Evolutionary conservation across 768 basidiomycete genomes (phyloP), one percentile per base, ranked within the genome.

Genomic region (Naganishia onofrii): DNA sequence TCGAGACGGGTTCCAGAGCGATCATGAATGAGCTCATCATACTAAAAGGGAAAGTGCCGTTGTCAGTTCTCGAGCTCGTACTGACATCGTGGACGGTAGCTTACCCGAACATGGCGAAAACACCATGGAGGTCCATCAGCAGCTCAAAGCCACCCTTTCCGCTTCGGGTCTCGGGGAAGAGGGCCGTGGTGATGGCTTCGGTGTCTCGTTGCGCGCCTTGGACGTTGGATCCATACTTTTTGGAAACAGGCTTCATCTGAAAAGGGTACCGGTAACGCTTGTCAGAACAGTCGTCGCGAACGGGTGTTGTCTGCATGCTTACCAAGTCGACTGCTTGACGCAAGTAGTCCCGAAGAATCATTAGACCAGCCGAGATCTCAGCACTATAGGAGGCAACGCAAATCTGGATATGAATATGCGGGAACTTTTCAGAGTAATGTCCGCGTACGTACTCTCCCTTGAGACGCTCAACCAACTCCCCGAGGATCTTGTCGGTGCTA

Each of bases 141-240:
- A 74, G 21, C 55, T 60, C 55, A 38, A 70, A 42, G 23, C 58
- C 68, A 6, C 67, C 67, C 23, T 57, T 44, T 4, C 66, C 74
- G 8, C 38, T 42, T 26, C 72, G 66, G 13, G 65, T 55, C 2
- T 54, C 34, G 2, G 71, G 74, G 74, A 74, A 74, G 19, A 74
- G 52, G 0, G 70, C 74, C 2, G 31, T 36, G 29, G 38, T 36
- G 38, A 74, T 26, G 23, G 64, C 52, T 6, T 65, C 58, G 23
- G 66, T 58, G 26, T 72, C 70, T 15, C 66, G 60, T 44, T 60
- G 44, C 0, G 74, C 71, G 46, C 72, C 64, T 34, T 36, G 15
- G 7, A 64, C 64, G 44, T 70, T 66, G 42, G 70, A 67, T 28
- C 74, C 72, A 38, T 72, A 74, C 31, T 71, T 66, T 10, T 72